phyloP scores from a whole-genome alignment of 164 flowering plant species.

The Platanus orientalis region DNA sequence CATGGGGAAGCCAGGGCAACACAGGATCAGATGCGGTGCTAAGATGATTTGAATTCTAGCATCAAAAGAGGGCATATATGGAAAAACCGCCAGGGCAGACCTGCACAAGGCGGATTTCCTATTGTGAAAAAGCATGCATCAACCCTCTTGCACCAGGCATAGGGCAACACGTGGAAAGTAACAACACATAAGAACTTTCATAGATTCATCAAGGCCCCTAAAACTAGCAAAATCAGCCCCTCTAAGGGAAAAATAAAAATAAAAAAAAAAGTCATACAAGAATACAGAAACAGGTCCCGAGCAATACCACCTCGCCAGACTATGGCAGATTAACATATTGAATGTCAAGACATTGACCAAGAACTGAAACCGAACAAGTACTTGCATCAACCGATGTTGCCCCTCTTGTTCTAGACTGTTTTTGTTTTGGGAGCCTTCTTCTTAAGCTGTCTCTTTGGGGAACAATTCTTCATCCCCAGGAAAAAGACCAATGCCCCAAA shows the following conservation, averaged over 20 bases:
- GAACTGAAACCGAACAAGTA: background rate
- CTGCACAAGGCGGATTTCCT: no score
- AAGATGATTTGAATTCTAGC: no score
- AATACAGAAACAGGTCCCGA: constrained; percentile 1
- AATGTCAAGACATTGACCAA: background rate
- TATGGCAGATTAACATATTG: background rate
- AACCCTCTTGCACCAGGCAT: no score
- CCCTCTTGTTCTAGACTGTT: constrained; percentile 21
- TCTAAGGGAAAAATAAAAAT: background rate
- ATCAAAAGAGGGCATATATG: no score
- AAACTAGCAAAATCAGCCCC: background rate
- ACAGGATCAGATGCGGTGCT: no score
- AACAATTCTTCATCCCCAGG: constrained; percentile 63
- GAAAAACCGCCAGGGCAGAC: no score
- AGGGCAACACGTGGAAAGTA: no score
- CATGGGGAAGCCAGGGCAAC: no score
- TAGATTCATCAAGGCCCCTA: background rate
- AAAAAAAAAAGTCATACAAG: background rate
- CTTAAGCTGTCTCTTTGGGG: constrained; percentile 45
- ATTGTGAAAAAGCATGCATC: no score
- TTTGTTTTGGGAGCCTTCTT: constrained; percentile 50
- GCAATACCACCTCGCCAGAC: background rate
- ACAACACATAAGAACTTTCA: background rate
- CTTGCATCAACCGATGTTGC: no score
- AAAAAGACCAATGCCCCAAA: constrained; percentile 62